These are phyloP conservation scores for Botrytis squamosa DNA, from an alignment of 2,329 filamentous ascomycete genomes.

Conservation along the genomic window DNA sequence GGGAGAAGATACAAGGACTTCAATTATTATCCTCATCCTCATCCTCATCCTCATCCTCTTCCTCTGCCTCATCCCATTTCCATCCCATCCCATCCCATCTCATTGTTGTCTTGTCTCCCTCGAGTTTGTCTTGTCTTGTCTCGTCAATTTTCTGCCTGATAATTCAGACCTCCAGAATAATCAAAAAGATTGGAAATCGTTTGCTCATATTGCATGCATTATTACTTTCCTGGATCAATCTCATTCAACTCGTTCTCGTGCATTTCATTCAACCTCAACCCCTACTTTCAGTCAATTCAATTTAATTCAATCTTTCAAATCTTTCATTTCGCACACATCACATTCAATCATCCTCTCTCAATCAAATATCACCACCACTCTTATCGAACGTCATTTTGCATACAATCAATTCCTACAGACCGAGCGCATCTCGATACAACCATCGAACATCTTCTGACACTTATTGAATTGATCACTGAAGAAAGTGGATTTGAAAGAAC, in stretches of 20 bases:
- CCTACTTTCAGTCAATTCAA: constrained; percentile 1
- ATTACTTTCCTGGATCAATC: constrained; percentile 1
- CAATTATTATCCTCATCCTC: not conserved
- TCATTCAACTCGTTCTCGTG: constrained; percentile 4
- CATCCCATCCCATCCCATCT: not conserved
- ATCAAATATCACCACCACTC: not conserved
- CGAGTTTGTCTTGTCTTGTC: too few species aligned
- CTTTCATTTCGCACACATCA: constrained; percentile 2
- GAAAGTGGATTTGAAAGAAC: not conserved
- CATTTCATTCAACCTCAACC: not conserved
- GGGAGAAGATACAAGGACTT: not conserved
- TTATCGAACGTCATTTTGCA: constrained; percentile 14
- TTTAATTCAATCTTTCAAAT: constrained; percentile 9
- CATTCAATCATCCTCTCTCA: not conserved
- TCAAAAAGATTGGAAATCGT: constrained; percentile 10
- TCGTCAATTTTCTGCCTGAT: not conserved
- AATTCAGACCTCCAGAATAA: not conserved
- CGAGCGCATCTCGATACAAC: not conserved
- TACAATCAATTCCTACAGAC: constrained; percentile 6
- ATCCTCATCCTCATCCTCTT: not conserved
- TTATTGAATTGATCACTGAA: not conserved
- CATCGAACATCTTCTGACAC: not conserved
- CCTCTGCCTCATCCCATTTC: not conserved
- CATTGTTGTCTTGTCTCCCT: not conserved
- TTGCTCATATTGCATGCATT: constrained; percentile 7